Conservation (phyloP, 1,284 basidiomycete genomes). For the Rhodofomes roseus region DNA sequence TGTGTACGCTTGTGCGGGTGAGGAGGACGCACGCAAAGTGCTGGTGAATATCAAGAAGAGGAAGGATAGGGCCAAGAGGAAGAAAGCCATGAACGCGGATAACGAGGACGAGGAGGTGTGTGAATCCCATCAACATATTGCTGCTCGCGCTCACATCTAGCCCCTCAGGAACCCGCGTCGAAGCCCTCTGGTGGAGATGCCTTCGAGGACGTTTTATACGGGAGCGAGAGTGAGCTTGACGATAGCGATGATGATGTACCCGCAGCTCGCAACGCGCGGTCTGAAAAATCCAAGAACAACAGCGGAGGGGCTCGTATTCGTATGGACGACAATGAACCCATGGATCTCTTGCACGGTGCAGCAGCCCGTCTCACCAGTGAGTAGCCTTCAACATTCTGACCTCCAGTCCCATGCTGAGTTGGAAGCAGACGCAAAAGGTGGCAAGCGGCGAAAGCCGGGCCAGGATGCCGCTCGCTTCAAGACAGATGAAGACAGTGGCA, state of each 20-base stretch:
- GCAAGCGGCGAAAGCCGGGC: constrained; percentile 72
- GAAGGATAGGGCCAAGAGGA: constrained; percentile 84
- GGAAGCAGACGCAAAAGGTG: constrained; percentile 45
- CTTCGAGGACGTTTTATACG: constrained; percentile 94
- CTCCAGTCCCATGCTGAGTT: background rate
- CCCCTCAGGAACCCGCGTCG: constrained; percentile 31
- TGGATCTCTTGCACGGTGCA: constrained; percentile 90
- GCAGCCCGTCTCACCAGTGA: constrained; percentile 75
- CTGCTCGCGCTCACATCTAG: background rate
- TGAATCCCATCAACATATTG: no score
- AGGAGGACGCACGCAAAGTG: constrained; percentile 75
- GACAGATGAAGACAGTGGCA: constrained; percentile 83
- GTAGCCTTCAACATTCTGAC: constrained; percentile 23
- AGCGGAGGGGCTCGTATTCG: constrained; percentile 62
- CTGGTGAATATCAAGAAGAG: constrained; percentile 89
- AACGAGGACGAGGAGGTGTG: constrained; percentile 52
- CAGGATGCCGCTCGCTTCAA: constrained; percentile 87
- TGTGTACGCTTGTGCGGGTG: constrained; percentile 73
- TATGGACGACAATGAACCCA: constrained; percentile 90
- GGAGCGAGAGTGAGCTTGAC: constrained; percentile 84
- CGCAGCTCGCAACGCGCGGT: constrained; percentile 22
- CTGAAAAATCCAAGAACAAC: constrained; percentile 35
- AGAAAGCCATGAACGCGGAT: constrained; percentile 52
- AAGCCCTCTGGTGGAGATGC: constrained; percentile 72
- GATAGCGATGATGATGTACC: constrained; percentile 69